These are phyloP conservation scores for Discostella pseudostelligera DNA, from an alignment of 108 stramenopile species.

Conservation along the genomic window DNA sequence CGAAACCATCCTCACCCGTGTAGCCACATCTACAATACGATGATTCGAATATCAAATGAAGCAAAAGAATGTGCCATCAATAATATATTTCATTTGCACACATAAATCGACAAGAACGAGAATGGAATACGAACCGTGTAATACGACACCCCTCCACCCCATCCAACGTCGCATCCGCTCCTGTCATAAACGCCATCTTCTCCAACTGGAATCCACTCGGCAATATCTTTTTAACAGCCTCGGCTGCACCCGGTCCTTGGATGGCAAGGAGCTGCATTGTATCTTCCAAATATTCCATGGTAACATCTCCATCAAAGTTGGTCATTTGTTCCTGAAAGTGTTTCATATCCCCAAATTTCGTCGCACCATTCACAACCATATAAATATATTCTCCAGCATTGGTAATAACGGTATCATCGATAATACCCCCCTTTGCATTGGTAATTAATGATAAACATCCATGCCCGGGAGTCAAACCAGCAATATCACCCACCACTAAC, in stretches of 20 bases:
- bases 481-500: constrained; percentile 92
- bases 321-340: constrained; percentile 85
- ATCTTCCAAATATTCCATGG: constrained; percentile 92
- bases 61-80: background rate
- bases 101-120: too few species aligned
- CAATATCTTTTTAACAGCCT: constrained; percentile 73
- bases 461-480: constrained; percentile 60
- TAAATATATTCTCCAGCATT: constrained; percentile 88
- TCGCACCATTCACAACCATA: constrained; percentile 99
- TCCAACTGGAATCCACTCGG: constrained; percentile 80
- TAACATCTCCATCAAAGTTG: constrained; percentile 76
- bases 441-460: constrained; percentile 89
- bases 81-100: background rate
- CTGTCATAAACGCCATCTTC: constrained; percentile 96
- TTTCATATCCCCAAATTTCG: constrained; percentile 94
- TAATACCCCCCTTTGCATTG: constrained; percentile 92
- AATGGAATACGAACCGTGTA: too few species aligned
- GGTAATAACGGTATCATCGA: constrained; percentile 97
- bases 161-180: constrained; percentile 79
- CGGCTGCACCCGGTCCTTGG: constrained; percentile 94
- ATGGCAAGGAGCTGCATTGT: constrained; percentile 91
- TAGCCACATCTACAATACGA: constrained; percentile 92
- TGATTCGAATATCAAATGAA: background rate
- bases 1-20: constrained; percentile 99
- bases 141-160: constrained; percentile 91